Evolutionary conservation across 768 basidiomycete species (phyloP), one percentile per base, ranked within the genome.

Genomic region (Naganishia friedmannii): DNA sequence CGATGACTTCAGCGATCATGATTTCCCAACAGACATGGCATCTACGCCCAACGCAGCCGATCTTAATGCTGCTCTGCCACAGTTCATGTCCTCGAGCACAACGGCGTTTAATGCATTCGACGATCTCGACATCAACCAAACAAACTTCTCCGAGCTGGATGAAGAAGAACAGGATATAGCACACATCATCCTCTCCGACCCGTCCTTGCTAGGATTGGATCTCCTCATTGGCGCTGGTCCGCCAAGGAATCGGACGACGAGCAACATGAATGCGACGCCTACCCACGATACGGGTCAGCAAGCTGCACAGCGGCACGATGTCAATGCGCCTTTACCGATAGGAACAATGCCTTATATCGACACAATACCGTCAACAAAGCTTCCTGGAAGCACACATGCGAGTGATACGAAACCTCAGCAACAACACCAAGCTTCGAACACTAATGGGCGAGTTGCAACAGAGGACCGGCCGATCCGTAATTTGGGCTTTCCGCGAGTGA

Each of bases 91-190:
- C 15, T n/a, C 60, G 1, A 63, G 60, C 29, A 45, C 60, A 10
- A 45, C 60, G 15, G 39, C 60, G 7, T 63, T 42, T 21, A 42
- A 63, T 29, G 39, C 60, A 63, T 63, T 63, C 42, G 39, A 63
- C 23, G 60, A 63, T 19, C 60, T 63, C 39, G 60, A 63, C 39
- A 63, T 63, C 37, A 63, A 63, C 29, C 60, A 63, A 29, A 63
- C 60, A 8, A 63, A 63, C 39, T 63, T 63, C 19, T 63, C 60
- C n/a, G 60, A 63, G 60, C 60, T 63, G 39, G 60, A 63, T 37
- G 60, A 63, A 34, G 60, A 63, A 28, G 60, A 63, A 45, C 60
- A 63, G 39, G 60, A 63, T 45, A 63, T 63, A 34, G 60, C 60
- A 5, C 60, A 63, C 42, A 63, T 63, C 39, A 63, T 63, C 60